Percentiles rank a stretch among this genome's conserved stretches.
Evolutionary conservation across 352 stramenopile genomes (phyloP).

Genomic region (Phytopythium montanum): DNA sequence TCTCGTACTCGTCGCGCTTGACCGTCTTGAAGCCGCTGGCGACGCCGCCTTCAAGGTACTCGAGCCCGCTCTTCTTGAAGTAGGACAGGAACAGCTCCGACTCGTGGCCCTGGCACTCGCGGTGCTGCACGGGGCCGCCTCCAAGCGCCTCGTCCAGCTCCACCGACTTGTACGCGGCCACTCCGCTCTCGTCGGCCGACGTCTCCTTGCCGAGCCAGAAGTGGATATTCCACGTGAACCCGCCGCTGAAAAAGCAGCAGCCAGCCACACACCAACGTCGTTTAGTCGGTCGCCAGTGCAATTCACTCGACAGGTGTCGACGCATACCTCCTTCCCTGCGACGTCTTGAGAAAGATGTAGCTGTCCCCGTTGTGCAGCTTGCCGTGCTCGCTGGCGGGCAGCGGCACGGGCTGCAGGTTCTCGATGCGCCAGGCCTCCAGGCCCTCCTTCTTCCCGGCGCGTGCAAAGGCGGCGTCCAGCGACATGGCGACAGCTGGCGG

Average conservation of each 20-base stretch:
- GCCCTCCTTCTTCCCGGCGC: slow-evolving; percentile 55
- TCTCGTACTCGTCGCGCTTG: slow-evolving; percentile 85
- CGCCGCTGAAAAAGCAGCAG: slow-evolving; percentile 14
- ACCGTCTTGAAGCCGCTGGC: slow-evolving; percentile 92
- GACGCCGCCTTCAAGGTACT: slow-evolving; percentile 92
- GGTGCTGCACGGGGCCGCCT: slow-evolving; percentile 91
- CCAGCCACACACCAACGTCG: neutral
- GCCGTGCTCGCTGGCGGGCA: slow-evolving; percentile 57
- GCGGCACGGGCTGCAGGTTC: slow-evolving; percentile 63
- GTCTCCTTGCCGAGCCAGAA: slow-evolving; percentile 96
- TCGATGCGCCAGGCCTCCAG: slow-evolving; percentile 86
- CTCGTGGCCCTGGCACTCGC: slow-evolving; percentile 77
- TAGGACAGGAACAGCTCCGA: slow-evolving; percentile 91
- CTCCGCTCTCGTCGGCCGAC: slow-evolving; percentile 90
- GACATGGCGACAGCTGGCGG: slow-evolving; percentile 24
- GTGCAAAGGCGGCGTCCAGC: slow-evolving; percentile 54
- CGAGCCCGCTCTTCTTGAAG: slow-evolving; percentile 90
- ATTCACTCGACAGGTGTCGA: neutral
- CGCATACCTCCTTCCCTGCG: slow-evolving; percentile 30
- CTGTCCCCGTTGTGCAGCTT: slow-evolving; percentile 95
- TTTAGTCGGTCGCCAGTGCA: neutral
- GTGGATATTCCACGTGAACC: slow-evolving; percentile 90
- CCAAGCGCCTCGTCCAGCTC: slow-evolving; percentile 95
- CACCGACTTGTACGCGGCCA: slow-evolving; percentile 96
- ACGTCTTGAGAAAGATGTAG: slow-evolving; percentile 95